Evolutionary conservation across 345 rosid species (phyloP).

Genomic region (Brassica juncea): DNA sequence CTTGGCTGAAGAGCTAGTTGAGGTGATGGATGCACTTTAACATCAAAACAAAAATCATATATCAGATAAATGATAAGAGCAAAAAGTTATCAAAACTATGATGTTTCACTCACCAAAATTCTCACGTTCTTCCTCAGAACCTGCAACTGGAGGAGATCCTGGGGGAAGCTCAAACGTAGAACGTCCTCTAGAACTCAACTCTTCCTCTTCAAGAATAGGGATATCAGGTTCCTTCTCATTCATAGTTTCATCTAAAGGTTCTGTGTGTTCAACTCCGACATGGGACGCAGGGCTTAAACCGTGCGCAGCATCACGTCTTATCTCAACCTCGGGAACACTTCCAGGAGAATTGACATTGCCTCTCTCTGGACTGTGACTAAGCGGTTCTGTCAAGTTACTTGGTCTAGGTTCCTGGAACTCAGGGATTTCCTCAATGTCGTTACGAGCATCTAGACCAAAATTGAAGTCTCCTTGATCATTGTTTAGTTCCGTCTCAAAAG

Average conservation of each 20-base stretch:
- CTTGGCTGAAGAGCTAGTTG: constrained; percentile 54
- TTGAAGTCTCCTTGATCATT: constrained; percentile 37
- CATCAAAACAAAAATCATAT: constrained; percentile 6
- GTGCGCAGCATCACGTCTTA: constrained; percentile 52
- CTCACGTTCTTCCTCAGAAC: constrained; percentile 43
- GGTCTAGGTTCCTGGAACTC: constrained; percentile 39
- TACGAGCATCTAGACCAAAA: constrained; percentile 21
- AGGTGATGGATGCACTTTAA: constrained; percentile 58
- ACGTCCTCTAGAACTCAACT: constrained; percentile 43
- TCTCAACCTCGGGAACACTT: constrained; percentile 58
- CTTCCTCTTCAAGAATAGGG: constrained; percentile 50
- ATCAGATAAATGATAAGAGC: neutral
- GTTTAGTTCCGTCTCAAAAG: constrained; percentile 34
- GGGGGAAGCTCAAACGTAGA: constrained; percentile 53
- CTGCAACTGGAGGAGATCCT: constrained; percentile 44
- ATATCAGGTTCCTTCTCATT: constrained; percentile 48
- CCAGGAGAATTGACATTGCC: constrained; percentile 36
- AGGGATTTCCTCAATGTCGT: constrained; percentile 36
- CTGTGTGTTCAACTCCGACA: constrained; percentile 8
- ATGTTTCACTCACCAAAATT: constrained; percentile 53
- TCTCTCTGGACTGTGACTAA: constrained; percentile 19
- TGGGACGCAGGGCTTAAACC: constrained; percentile 41
- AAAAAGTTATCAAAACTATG: neutral
- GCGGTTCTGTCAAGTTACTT: constrained; percentile 43
- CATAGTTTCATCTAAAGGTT: constrained; percentile 36